Base-by-base conservation (phyloP, 78 protist genomes). In the Planoprotostelium fungivorum region DNA sequence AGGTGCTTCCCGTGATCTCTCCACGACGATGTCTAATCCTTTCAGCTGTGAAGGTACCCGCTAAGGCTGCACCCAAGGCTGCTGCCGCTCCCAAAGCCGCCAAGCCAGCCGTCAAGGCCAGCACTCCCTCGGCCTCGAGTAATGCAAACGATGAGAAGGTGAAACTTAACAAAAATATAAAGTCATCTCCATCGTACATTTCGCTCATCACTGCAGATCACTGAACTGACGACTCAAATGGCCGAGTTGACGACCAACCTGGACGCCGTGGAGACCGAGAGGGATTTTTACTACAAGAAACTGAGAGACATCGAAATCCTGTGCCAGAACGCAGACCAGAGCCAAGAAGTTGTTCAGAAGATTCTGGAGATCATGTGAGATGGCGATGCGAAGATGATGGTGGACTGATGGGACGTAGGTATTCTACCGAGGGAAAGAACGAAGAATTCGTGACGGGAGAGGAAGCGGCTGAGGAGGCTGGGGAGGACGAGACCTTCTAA, bases 251-350 rank as follows among this genome's bases (percentile, higher is more conserved):
- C 85, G 35, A 1, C 37, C 28, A 89, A n/a, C 34, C 87, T 91
- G 38, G 91, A 94, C 25, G 93, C 89, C 0, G 36, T 95, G 87
- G 96, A 97, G 89, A 85, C 9, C 0, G 98, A 97, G 83, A 83
- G 97, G 31, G 96, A 96, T 37, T 97, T 94, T 37, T 97, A 95
- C 91, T 95, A 87, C 16, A 86, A 88, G 0, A 96, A 94, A 16
- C 89, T 97, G 37, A 89, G 96, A 51, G 91, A 91, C n/a, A 89
- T 96, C n/a, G 98, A 97, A 86, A 39, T 92, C 1, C 86, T 89
- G 86, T 95, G 97, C 89, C 95, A 94, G 38, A 31, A n/a, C 1
- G 73, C 31, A 34, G 89, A 94, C 73, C 28, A 84, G 28, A 84
- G 10, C 25, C 83, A 36, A 9, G 37, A 28, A 0, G 38, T 90